A percentile compares a stretch with the other conserved stretches of the same genome.
Conservation (phyloP, 2,329 filamentous ascomycete species). For the Aureobasidium sp. region DNA sequence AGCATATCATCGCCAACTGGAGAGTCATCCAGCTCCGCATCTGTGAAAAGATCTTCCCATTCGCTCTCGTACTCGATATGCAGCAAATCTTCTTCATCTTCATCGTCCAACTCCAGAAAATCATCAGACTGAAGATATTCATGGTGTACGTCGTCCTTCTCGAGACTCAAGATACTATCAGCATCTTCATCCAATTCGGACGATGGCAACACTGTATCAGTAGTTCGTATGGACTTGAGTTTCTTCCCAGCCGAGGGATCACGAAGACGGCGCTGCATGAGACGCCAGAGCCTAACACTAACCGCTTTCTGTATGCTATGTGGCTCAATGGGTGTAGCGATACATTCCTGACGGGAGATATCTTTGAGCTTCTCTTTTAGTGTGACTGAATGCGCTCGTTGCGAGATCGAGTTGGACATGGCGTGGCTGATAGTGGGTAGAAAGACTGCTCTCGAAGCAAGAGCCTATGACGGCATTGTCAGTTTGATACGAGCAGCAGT, state of each 20-base stretch:
- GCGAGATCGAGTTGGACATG: conserved; percentile 19
- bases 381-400: conserved; percentile 4
- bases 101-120: neutral
- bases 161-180: neutral
- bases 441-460: conserved; percentile 30
- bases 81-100: neutral
- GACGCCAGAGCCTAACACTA: conserved; percentile 16
- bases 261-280: conserved; percentile 14
- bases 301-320: conserved; percentile 11
- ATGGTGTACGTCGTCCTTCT: neutral
- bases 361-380: conserved; percentile 13
- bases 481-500: conserved; percentile 16
- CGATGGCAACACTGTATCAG: neutral
- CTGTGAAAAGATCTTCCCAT: conserved; percentile 1
- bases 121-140: neutral
- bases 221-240: neutral
- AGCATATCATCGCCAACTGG: neutral
- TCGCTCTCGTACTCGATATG: neutral
- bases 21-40: neutral
- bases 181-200: neutral
- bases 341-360: neutral
- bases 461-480: conserved; percentile 20
- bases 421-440: conserved; percentile 35
- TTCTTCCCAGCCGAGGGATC: neutral
- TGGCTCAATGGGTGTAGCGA: neutral